A percentile compares a stretch with the other conserved stretches of the same genome.
Conservation (phyloP, 192 early-diverging fungal species). For the Backusella morwellensis region DNA sequence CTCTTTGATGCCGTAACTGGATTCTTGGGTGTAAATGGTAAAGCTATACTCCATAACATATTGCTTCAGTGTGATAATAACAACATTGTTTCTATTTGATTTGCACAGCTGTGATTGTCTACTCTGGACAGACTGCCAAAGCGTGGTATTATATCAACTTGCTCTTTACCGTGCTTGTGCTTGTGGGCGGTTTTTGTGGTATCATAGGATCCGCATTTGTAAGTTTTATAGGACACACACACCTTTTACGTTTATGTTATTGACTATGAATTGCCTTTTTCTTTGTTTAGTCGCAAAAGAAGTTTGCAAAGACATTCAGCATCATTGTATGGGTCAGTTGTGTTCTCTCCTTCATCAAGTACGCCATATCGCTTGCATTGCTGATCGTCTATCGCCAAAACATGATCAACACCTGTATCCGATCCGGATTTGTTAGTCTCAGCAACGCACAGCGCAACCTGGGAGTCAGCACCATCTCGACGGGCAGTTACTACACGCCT, state of each 20-base stretch:
- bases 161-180: slow-evolving; percentile 15
- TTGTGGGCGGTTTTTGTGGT: slow-evolving; percentile 18
- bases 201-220: slow-evolving; percentile 18
- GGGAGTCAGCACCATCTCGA: background rate
- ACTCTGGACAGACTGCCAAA: slow-evolving; percentile 20
- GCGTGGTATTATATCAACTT: slow-evolving; percentile 19
- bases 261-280: too few relatives aligned
- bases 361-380: slow-evolving; percentile 13
- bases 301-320: slow-evolving; percentile 22
- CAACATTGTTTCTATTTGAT: background rate
- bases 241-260: background rate
- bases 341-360: slow-evolving; percentile 18
- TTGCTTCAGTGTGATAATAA: background rate
- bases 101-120: slow-evolving; percentile 15
- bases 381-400: slow-evolving; percentile 18
- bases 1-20: slow-evolving; percentile 24
- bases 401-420: slow-evolving; percentile 19
- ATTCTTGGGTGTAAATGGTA: slow-evolving; percentile 26
- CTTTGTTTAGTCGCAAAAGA: slow-evolving; percentile 9
- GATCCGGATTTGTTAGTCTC: slow-evolving; percentile 17
- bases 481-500: slow-evolving; percentile 16
- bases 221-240: background rate
- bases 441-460: slow-evolving; percentile 6
- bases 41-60: too few relatives aligned
- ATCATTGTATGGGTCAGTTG: slow-evolving; percentile 18